Evolutionary conservation across 2,329 filamentous ascomycete genomes (phyloP).

Genomic region (Calonectria montana): DNA sequence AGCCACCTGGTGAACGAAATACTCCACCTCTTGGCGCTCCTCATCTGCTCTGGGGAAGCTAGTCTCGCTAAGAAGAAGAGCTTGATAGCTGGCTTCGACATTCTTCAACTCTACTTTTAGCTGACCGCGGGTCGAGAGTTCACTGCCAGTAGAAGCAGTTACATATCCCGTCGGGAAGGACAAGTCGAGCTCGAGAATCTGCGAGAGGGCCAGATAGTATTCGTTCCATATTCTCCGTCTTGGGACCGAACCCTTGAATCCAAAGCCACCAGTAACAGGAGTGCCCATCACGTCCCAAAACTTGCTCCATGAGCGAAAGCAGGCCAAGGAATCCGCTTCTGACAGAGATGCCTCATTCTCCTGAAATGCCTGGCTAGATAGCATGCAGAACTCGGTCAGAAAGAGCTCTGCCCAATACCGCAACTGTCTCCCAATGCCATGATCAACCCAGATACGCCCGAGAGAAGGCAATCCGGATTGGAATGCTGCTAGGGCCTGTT

Average conservation of each 20-base stretch:
- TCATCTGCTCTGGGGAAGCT: slow-evolving; percentile 88
- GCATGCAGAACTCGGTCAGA: slow-evolving; percentile 79
- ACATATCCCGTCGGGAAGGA: slow-evolving; percentile 66
- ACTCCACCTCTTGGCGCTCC: slow-evolving; percentile 81
- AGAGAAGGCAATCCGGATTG: slow-evolving; percentile 74
- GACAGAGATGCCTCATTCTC: slow-evolving; percentile 62
- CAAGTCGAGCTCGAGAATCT: slow-evolving; percentile 75
- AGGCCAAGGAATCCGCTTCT: slow-evolving; percentile 65
- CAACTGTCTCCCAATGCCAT: slow-evolving; percentile 71
- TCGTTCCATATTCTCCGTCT: slow-evolving; percentile 82
- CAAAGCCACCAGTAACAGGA: slow-evolving; percentile 64
- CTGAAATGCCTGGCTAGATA: slow-evolving; percentile 70
- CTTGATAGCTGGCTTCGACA: slow-evolving; percentile 84
- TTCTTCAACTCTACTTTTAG: slow-evolving; percentile 82
- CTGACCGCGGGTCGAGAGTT: slow-evolving; percentile 68
- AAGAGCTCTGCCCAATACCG: slow-evolving; percentile 83
- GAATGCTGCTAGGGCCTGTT: slow-evolving; percentile 75
- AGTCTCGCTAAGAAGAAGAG: slow-evolving; percentile 80
- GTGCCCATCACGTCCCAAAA: slow-evolving; percentile 71
- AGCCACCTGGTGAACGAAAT: slow-evolving; percentile 82
- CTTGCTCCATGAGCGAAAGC: slow-evolving; percentile 75
- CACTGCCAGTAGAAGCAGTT: slow-evolving; percentile 52
- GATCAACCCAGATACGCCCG: slow-evolving; percentile 61
- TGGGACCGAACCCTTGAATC: slow-evolving; percentile 69
- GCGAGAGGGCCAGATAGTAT: slow-evolving; percentile 84